Evolutionary conservation across 345 rosid species (phyloP).

Genomic region (Eutrema japonicum): DNA sequence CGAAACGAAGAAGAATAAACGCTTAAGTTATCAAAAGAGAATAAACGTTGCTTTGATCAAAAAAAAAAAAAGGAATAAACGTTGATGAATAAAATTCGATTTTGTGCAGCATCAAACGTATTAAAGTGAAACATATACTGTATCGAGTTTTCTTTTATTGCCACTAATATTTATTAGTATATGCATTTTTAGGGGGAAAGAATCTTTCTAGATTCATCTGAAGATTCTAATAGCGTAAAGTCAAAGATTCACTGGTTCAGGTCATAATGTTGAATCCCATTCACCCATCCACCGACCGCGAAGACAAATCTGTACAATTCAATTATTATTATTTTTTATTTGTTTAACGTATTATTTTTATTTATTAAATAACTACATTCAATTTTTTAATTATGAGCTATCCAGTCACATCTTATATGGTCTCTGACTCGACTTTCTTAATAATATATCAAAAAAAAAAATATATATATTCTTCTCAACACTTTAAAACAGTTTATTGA

Average conservation of each 20-base stretch:
- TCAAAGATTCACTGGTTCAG: constrained; percentile 37
- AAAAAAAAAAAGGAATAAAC: background rate
- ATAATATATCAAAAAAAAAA: too few species aligned
- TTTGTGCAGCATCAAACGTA: background rate
- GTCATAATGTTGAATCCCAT: constrained; percentile 29
- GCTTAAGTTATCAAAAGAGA: constrained; percentile 1
- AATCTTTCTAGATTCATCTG: constrained; percentile 20
- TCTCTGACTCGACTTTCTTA: constrained; percentile 35
- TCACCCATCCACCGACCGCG: constrained; percentile 39
- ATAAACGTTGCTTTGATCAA: background rate
- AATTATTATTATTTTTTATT: background rate
- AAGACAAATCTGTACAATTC: constrained; percentile 5
- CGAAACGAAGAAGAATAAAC: constrained; percentile 19
- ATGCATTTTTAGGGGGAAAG: background rate
- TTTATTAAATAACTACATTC: background rate
- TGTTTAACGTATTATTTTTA: too few species aligned
- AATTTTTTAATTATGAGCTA: background rate
- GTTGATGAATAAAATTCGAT: background rate
- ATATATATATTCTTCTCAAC: too few species aligned
- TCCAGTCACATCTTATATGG: constrained; percentile 25
- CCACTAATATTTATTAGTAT: background rate
- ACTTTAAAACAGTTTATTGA: too few species aligned
- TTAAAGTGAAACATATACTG: background rate
- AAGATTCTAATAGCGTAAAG: constrained; percentile 36
- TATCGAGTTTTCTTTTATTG: background rate